Evolutionary conservation across 768 basidiomycete species (phyloP), one percentile per base, ranked within the genome.

Genomic region (Phylloporus sp.): DNA sequence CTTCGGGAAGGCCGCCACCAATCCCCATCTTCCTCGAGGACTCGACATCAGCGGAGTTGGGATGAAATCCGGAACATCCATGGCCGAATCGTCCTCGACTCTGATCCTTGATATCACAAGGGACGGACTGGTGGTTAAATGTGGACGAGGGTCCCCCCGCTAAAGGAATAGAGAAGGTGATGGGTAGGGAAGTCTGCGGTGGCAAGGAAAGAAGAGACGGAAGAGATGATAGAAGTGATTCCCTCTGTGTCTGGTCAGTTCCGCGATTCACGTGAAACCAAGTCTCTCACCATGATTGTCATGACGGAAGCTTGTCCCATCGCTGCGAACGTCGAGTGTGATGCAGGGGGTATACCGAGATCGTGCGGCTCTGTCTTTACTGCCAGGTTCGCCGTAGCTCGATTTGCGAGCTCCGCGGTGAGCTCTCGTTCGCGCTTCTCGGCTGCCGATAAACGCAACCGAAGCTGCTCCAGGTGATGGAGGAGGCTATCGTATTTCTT

Each of bases 161-260:
- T 23, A 73, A 66, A 21, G 82, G 77, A 47, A 80, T 65, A 21
- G 78, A 74, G 61, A 84, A 80, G 52, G 73, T 72, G 37, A 78
- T 73, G 39, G 80, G 79, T 11, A 80, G 56, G 21, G 76, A 57
- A 18, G 74, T 70, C 50, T 82, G 79, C 51, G 79, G 68, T 40
- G 82, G 76, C 69, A 86, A 71, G 18, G 86, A 82, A 43, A 89
- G 75, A 35, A 90, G 74, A 18, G 81, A 78, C 14, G 87, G 87
- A 22, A 90, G 75, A 3, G 85, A 84, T 56, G 85, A 89, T 35
- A 89, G 74, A 37, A 90, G 76, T 56, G 86, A 84, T 80, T 87
- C 72, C 47, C 68, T 69, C 71, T 60, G 34, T 21, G 23, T 46
- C 27, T 36, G 46, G 57, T 64, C 31, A 65, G 50, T 40, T 38